Conservation (phyloP, 352 stramenopile genomes). For the Elongisporangium anandrum region DNA sequence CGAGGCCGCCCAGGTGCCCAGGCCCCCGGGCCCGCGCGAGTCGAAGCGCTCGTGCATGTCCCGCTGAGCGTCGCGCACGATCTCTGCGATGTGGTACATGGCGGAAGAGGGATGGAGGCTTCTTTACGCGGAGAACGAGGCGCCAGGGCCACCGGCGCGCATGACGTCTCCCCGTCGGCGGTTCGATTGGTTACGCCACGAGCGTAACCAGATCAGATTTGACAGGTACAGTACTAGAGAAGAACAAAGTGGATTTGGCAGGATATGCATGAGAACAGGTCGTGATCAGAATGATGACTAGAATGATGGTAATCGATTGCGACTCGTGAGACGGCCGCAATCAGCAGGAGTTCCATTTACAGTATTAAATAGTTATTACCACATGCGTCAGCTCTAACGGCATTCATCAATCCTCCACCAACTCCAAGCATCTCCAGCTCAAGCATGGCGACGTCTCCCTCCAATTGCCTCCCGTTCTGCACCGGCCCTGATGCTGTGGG, state of each 20-base stretch:
- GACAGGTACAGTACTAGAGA: background rate
- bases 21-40: slow-evolving; percentile 17
- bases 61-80: slow-evolving; percentile 72
- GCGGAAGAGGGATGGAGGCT: background rate
- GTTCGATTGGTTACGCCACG: background rate
- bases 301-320: background rate
- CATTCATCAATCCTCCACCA: background rate
- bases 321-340: background rate
- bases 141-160: background rate
- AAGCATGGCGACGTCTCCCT: background rate
- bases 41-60: slow-evolving; percentile 77
- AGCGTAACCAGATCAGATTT: slow-evolving; percentile 1
- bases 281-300: background rate
- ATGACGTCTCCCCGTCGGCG: background rate
- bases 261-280: background rate
- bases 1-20: slow-evolving; percentile 34
- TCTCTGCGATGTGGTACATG: slow-evolving; percentile 85
- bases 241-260: background rate
- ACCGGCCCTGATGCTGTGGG: background rate
- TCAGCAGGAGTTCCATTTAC: too few species aligned
- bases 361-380: too few species aligned
- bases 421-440: background rate
- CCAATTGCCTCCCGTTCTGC: background rate
- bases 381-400: background rate
- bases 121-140: background rate